Conservation (phyloP, 2,329 filamentous ascomycete genomes). For the Leptosphaerulina australis region DNA sequence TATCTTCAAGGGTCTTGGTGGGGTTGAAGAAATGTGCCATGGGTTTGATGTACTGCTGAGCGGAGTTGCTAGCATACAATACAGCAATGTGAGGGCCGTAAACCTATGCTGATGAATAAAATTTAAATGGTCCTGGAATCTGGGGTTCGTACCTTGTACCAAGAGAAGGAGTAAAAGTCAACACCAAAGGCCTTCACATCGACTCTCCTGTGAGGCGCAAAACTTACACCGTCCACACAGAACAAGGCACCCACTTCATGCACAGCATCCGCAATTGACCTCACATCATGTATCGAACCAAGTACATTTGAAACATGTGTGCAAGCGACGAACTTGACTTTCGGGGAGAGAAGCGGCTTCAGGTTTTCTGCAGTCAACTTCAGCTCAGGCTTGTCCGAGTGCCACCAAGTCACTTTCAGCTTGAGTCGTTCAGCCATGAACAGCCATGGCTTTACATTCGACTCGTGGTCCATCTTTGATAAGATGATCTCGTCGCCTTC, state of each 20-base stretch:
- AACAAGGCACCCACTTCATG: slow-evolving; percentile 63
- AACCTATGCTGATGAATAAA: slow-evolving; percentile 51
- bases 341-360: slow-evolving; percentile 62
- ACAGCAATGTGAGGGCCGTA: slow-evolving; percentile 77
- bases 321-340: slow-evolving; percentile 72
- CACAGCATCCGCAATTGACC: slow-evolving; percentile 61
- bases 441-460: slow-evolving; percentile 77
- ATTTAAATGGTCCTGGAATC: neutral
- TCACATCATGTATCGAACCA: slow-evolving; percentile 71
- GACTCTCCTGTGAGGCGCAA: slow-evolving; percentile 72
- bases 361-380: slow-evolving; percentile 65
- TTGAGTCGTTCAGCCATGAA: slow-evolving; percentile 67
- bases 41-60: slow-evolving; percentile 62
- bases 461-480: slow-evolving; percentile 76
- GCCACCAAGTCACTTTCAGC: slow-evolving; percentile 74
- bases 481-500: slow-evolving; percentile 69
- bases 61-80: slow-evolving; percentile 67
- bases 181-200: slow-evolving; percentile 72
- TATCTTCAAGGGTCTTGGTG: slow-evolving; percentile 64
- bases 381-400: slow-evolving; percentile 57
- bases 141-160: slow-evolving; percentile 67
- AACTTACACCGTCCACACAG: slow-evolving; percentile 77
- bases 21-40: slow-evolving; percentile 73
- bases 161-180: slow-evolving; percentile 79
- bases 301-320: slow-evolving; percentile 78